Evolutionary conservation across 768 basidiomycete species (phyloP).

Genomic region (Baorangia bicolor): DNA sequence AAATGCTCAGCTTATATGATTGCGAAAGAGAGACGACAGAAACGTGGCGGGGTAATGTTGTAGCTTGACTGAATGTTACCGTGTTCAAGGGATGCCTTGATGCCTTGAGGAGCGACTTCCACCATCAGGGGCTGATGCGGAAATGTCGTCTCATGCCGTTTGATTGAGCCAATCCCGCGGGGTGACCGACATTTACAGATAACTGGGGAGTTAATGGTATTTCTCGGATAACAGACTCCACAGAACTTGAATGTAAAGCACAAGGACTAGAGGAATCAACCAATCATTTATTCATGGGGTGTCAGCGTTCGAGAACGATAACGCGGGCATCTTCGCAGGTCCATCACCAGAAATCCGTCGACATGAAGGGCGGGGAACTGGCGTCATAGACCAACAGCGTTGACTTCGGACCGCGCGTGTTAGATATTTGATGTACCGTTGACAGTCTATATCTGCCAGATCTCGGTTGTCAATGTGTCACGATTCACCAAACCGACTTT

Average conservation of each 20-base stretch:
- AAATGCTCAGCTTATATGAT: no score
- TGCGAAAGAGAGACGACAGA: not conserved
- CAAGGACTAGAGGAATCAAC: not conserved
- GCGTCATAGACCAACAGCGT: not conserved
- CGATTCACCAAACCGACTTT: not conserved
- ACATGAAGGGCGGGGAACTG: not conserved
- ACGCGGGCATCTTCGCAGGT: not conserved
- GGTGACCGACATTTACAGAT: not conserved
- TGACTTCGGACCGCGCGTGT: not conserved
- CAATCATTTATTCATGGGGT: not conserved
- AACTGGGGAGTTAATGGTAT: not conserved
- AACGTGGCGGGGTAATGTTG: not conserved
- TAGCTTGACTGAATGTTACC: not conserved
- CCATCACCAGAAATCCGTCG: not conserved
- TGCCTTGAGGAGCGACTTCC: not conserved
- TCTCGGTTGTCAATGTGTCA: not conserved
- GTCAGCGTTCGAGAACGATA: not conserved
- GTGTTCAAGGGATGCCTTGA: not conserved
- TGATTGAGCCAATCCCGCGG: not conserved
- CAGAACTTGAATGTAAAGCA: not conserved
- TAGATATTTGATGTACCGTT: not conserved
- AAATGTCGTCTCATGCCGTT: not conserved
- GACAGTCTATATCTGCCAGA: not conserved
- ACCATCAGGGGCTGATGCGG: no score
- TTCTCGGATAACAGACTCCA: not conserved